Conservation (phyloP, 768 basidiomycete genomes). For the Russula abietina region DNA sequence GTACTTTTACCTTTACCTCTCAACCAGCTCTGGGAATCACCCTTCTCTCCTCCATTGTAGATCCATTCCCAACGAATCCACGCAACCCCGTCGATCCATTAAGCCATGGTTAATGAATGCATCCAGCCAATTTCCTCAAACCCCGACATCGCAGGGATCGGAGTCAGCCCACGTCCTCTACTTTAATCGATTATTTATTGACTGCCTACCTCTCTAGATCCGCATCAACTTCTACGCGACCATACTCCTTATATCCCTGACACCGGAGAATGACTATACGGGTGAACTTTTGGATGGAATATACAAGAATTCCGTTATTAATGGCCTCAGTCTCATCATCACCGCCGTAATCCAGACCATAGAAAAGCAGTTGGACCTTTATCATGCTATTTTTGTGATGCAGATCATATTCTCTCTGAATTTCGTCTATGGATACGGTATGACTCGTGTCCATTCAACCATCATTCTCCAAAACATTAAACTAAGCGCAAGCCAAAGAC, state of each 20-base stretch:
- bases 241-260: background rate
- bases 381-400: conserved; percentile 18
- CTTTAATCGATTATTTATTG: background rate
- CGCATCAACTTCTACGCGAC: conserved; percentile 16
- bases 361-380: conserved; percentile 6
- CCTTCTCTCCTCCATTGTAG: background rate
- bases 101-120: background rate
- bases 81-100: too few relatives aligned
- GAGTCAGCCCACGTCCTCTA: conserved; percentile 7
- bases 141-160: conserved; percentile 13
- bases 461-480: background rate
- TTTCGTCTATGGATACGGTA: conserved; percentile 8
- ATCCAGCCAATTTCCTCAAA: background rate
- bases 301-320: conserved; percentile 7
- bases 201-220: background rate
- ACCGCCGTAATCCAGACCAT: conserved; percentile 10
- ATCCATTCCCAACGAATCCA: background rate
- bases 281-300: conserved; percentile 4
- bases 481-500: background rate
- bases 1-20: background rate
- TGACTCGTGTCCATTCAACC: background rate
- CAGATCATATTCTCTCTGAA: conserved; percentile 7
- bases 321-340: conserved; percentile 11
- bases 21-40: background rate
- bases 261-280: background rate